These are phyloP conservation scores for Tuber brumale DNA, from an alignment of 495 filamentous ascomycete species.

Conservation along the genomic window DNA sequence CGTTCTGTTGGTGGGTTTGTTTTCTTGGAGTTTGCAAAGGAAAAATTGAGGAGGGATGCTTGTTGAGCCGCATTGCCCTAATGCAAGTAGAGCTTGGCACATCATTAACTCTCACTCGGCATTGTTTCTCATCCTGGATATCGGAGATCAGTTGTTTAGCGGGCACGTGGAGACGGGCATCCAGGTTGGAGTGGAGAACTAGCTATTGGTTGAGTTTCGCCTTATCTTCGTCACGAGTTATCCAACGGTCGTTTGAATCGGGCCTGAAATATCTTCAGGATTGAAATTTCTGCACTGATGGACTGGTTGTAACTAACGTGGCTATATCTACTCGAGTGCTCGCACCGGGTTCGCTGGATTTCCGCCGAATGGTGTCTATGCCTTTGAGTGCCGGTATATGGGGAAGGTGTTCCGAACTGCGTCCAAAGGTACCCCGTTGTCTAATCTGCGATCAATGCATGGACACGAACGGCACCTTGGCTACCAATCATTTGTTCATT, in stretches of 20 bases:
- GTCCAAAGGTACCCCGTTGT: neutral
- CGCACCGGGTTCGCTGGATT: too few species aligned
- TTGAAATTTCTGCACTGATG: neutral
- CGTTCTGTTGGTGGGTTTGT: neutral
- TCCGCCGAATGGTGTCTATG: neutral
- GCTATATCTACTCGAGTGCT: neutral
- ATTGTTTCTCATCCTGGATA: neutral
- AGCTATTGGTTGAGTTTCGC: neutral
- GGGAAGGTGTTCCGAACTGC: neutral
- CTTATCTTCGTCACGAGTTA: neutral
- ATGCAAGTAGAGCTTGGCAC: neutral
- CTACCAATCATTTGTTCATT: neutral
- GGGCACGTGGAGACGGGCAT: neutral
- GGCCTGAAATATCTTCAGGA: neutral
- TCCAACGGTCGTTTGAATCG: neutral
- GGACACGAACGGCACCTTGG: neutral
- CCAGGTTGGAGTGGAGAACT: neutral
- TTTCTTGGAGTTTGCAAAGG: neutral
- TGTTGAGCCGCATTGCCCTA: neutral
- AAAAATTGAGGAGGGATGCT: neutral
- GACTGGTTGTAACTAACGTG: neutral
- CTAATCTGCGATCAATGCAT: neutral
- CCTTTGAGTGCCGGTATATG: neutral
- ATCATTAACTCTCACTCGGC: neutral
- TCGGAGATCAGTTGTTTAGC: neutral